Evolutionary conservation across 2,329 filamentous ascomycete species (phyloP).

Genomic region (Diaporthe citriasiana): DNA sequence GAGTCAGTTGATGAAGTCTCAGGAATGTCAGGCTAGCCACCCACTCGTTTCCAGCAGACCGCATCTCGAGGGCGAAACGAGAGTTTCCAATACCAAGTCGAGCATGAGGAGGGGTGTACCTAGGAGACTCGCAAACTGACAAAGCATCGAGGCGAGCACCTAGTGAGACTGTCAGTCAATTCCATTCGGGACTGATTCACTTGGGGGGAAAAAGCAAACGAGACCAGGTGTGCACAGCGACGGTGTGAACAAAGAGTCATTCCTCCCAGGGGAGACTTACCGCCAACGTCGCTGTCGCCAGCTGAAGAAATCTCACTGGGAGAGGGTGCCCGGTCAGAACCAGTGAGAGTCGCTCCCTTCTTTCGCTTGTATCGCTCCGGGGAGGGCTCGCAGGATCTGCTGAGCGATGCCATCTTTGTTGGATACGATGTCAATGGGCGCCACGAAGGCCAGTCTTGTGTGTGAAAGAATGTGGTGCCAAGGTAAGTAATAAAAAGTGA

Average conservation of each 20-base stretch:
- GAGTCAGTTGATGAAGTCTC: neutral
- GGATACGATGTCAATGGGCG: neutral
- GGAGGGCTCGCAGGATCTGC: conserved; percentile 34
- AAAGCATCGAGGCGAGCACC: conserved; percentile 35
- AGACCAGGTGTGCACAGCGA: neutral
- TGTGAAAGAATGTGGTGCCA: neutral
- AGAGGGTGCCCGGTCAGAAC: conserved; percentile 36
- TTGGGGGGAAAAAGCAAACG: neutral
- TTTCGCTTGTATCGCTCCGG: conserved; percentile 36
- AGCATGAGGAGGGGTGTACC: conserved; percentile 38
- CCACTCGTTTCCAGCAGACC: conserved; percentile 24
- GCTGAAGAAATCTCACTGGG: conserved; percentile 36
- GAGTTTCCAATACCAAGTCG: conserved; percentile 27
- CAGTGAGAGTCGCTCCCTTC: conserved; percentile 13
- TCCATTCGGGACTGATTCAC: neutral
- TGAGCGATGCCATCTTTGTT: conserved; percentile 34
- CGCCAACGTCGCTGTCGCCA: conserved; percentile 30
- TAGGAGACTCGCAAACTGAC: conserved; percentile 28
- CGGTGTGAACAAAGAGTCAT: neutral
- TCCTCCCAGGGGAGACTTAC: neutral
- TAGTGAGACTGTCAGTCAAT: conserved; percentile 6
- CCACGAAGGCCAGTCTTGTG: neutral
- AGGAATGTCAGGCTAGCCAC: neutral
- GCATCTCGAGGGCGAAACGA: conserved; percentile 17
- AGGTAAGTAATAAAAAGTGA: neutral